Evolutionary conservation across 1,284 basidiomycete species (phyloP), one percentile per base, ranked within the genome.

Genomic region (Fomitopsis betulina): DNA sequence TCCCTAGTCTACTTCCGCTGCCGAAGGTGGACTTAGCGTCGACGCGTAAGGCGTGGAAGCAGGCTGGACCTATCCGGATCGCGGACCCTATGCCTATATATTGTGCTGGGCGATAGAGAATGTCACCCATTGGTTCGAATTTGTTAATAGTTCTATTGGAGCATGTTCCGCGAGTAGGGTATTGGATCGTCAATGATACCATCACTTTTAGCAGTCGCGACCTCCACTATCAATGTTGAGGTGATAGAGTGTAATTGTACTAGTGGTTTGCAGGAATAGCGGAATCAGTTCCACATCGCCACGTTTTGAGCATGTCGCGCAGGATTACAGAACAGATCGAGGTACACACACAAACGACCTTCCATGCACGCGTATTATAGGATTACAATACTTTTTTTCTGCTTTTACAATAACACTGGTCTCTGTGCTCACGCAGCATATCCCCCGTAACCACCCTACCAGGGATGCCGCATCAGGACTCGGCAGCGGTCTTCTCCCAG

Each of bases 401-500:
- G 21, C 39, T 42, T 6, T 15, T 42, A 42, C 39, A 42, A 15
- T 8, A 9, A 40, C 17, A 19, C 39, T n/a, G 15, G 17, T 5
- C n/a, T 8, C n/a, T 9, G n/a, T 19, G 37, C 39, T 42, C 7
- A 6, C 8, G 39, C 21, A 6, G 21, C 39, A 21, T 1, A 15
- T 38, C n/a, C 15, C 37, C 37, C 6, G 37, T 15, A 42, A n/a
- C n/a, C n/a, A 42, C 2, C 1, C 13, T 9, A 3, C 5, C 35
- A 37, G 15, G 39, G 1, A 4, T 21, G 13, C 21, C 17, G 12
- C 45, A 17, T 51, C n/a, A 51, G 2, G 49, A 35, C 3, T 37
- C 49, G 17, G 13, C 35, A 9, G 4, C 3, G 35, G 30, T 37
- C 49, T 51, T 51, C 33, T 33, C 33, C 87, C 87, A 90, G 45